Evolutionary conservation across 192 early-diverging fungal genomes (phyloP), one percentile per base, ranked within the genome.

Genomic region (Coemansia sp.): DNA sequence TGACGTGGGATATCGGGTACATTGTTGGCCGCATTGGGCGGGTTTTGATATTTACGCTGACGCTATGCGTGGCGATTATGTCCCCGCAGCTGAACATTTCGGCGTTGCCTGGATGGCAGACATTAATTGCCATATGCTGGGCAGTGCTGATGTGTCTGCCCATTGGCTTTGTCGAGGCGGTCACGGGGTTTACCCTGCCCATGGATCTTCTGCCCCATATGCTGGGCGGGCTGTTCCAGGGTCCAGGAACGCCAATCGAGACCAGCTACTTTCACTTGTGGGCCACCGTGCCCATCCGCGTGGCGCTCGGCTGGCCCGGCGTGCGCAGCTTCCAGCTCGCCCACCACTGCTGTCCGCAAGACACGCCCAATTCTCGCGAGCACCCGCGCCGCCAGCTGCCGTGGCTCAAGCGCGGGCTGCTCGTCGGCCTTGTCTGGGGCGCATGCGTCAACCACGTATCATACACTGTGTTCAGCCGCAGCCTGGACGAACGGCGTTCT

Each of bases 211-310:
- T 80, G 10, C 77, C 77, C 23, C 77, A 80, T 29, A 80, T 80
- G 38, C 47, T 80, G 0, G 71, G 63, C 27, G 77, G 77, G 10
- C 62, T 72, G 66, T 69, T 80, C 64, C 71, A 71, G 53, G 72
- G 61, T 3, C 77, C 77, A 2, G 77, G 77, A 9, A 62, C 41
- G 31, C 77, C 77, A 12, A 70, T 80, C 48, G 77, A 80, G 45
- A 80, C 71, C 4, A 74, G 77, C 29, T 80, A 80, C 61, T 80
- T 74, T 51, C 72, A 80, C 29, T 61, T 80, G 2, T 80, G 77
- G 77, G 72, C 77, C 31, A 80, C 77, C 5, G 72, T 59, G 9
- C 77, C 77, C 0, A 70, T 71, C n/a, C 71, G 65, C n/a, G 68
- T 74, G 0, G 77, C 77, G 3, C 55, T 80, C 0, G 77, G 77